phyloP scores from a whole-genome alignment of 2,329 filamentous ascomycete species.

The Aspergillus latus region DNA sequence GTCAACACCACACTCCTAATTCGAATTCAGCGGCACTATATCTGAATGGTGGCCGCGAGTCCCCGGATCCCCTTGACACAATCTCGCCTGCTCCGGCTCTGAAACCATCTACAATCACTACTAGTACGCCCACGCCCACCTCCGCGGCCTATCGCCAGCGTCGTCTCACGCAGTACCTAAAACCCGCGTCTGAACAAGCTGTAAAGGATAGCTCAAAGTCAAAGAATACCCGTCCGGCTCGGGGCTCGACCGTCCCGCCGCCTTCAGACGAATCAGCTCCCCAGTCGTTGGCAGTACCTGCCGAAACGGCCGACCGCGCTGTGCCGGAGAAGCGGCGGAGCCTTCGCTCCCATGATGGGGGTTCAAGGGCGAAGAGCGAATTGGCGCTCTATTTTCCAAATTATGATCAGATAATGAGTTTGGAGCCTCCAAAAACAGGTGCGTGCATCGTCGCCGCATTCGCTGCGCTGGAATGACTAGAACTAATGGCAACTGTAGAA shows the following conservation, averaged over 20 bases:
- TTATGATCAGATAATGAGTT: constrained; percentile 90
- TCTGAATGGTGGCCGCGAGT: constrained; percentile 27
- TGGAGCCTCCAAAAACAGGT: constrained; percentile 77
- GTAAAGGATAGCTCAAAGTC: neutral
- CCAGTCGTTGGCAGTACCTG: neutral
- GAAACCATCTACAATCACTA: neutral
- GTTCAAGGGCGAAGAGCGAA: constrained; percentile 84
- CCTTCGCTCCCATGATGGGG: constrained; percentile 79
- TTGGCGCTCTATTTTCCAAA: constrained; percentile 87
- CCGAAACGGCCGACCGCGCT: constrained; percentile 10
- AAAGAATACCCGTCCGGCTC: neutral
- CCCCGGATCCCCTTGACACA: constrained; percentile 29
- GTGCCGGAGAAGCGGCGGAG: constrained; percentile 63
- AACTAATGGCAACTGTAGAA: constrained; percentile 51
- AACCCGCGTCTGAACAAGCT: neutral
- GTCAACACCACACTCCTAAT: constrained; percentile 20
- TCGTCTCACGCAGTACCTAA: constrained; percentile 2
- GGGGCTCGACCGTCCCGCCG: neutral
- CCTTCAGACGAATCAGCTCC: neutral
- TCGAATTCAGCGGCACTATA: constrained; percentile 20
- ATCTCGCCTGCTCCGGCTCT: constrained; percentile 22
- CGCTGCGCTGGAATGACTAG: neutral
- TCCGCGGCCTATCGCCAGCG: constrained; percentile 15
- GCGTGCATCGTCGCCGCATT: constrained; percentile 23
- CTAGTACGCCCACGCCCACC: constrained; percentile 12